Base-by-base conservation (phyloP, 2,329 filamentous ascomycete genomes). In the Colletotrichum sp. region DNA sequence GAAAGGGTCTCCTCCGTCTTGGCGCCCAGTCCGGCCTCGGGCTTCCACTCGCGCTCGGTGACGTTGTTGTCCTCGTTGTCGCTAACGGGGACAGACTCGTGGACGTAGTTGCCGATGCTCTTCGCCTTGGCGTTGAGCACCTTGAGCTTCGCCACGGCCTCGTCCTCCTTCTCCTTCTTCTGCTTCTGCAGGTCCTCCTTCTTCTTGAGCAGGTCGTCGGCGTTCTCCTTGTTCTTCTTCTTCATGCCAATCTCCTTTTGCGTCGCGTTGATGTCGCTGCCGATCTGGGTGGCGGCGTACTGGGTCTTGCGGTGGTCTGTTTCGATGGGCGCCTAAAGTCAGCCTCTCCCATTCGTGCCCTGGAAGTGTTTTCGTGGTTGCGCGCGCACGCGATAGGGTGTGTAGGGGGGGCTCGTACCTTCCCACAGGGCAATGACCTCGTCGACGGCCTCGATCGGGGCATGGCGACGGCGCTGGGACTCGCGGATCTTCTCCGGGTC, bases 171-270 rank as follows among this genome's bases (percentile, higher is more conserved):
- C 59, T 90, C 90, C 86, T 96, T 96, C 89, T 97, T 96, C 85
- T 96, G 90, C 85, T 94, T 93, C 81, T 96, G 93, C 64, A 98
- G 86, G 5, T 92, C 91, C 66, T 89, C 88, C 86, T 98, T 98
- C 83, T 96, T 89, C 82, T 93, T 88, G 74, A 98, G 88, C 76
- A 98, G 88, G 55, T 96, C 94, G 79, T 92, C 92, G 55, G 95
- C 95, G 83, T 96, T 92, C 87, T 98, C 95, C 89, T 98, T 98
- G 79, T 93, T 93, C 93, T 98, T 98, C 88, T 98, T 98, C 89
- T 96, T 97, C 81, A 91, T 88, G 21, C 94, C 95, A 82, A 98
- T 98, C 83, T 96, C 92, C 86, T 98, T 98, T 84, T 98, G 95
- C 34, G 95, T 90, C 24, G 91, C 92, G 86, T 98, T 98, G 85